Base-by-base conservation (phyloP, 2,329 filamentous ascomycete species). In the Dendryphion nanum region DNA sequence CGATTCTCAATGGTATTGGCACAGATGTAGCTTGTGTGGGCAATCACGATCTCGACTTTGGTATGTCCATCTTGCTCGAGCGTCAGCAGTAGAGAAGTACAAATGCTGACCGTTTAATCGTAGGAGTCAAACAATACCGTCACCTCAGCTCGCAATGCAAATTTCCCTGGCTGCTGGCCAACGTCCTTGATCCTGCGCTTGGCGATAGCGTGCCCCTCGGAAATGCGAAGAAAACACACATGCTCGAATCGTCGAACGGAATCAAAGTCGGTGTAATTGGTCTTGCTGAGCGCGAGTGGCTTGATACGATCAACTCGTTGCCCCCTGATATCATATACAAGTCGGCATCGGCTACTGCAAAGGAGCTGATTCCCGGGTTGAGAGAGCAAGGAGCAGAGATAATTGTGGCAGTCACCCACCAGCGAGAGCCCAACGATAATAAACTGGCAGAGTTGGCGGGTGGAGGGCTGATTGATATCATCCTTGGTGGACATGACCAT, bases 151-250 rank as follows among this genome's bases (percentile, higher is more conserved):
- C 73, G 21, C 82, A 88, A 59, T 94, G 89, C 69, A 77, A 76
- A 16, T 95, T 95, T 52, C 89, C 89, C 3, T 95, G 90, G 89
- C 77, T 95, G 2, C 76, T 94, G 13, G 89, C 89, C 48, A 95
- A 95, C 63, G 84, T 95, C 6, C 73, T 93, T 18, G 89, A 96
- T 64, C 87, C 86, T 1, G 86, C 83, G 0, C 73, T 95, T 8
- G 89, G 89, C 24, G 78, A 86, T 2, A 72, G 79, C 35, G 79
- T 87, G 0, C 81, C 89, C 3, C 78, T 95, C 19, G 89, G 83
- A 12, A 82, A 89, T 52, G 86, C 85, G 38, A 75, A 80, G 51
- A 82, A 82, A 58, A 93, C 86, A 0, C 74, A 81, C 45, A 86
- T 95, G 71, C 68, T 95, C 39, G 88, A 83, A 3, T 75, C 86